Conservation (phyloP, 768 basidiomycete genomes). For the Kwoniella sp. region DNA sequence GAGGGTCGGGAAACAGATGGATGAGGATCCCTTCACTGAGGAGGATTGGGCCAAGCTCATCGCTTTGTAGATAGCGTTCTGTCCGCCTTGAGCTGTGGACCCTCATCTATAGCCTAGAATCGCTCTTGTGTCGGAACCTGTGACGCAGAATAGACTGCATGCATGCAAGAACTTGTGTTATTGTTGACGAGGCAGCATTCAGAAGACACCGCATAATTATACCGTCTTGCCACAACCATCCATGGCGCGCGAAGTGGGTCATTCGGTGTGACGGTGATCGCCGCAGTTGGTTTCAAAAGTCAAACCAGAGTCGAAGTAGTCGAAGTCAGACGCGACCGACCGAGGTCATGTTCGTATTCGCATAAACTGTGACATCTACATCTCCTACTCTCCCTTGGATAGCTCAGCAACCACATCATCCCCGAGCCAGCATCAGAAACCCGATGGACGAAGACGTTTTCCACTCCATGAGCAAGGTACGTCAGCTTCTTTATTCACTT, state of each 20-base stretch:
- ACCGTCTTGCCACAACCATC: too few relatives aligned
- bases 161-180: not conserved
- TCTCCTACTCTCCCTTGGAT: too few relatives aligned
- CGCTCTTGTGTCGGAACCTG: not conserved
- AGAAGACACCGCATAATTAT: too few relatives aligned
- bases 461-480: constrained; percentile 38
- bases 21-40: constrained; percentile 11
- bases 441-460: constrained; percentile 27
- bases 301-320: not conserved
- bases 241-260: too few relatives aligned
- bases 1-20: constrained; percentile 7
- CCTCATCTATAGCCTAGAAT: too few relatives aligned
- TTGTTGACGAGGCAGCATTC: too few relatives aligned
- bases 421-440: not conserved
- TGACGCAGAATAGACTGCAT: not conserved
- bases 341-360: too few relatives aligned
- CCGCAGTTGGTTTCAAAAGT: not conserved
- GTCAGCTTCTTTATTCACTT: constrained; percentile 1
- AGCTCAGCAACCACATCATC: too few relatives aligned
- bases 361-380: too few relatives aligned
- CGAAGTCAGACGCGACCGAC: not conserved
- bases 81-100: too few relatives aligned
- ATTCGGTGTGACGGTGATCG: not conserved
- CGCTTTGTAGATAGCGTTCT: not conserved
- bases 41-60: constrained; percentile 4